A percentile compares a stretch with the other conserved stretches of the same genome.
Conservation (phyloP, 2,329 filamentous ascomycete genomes). For the Lasiodiplodia sp. region DNA sequence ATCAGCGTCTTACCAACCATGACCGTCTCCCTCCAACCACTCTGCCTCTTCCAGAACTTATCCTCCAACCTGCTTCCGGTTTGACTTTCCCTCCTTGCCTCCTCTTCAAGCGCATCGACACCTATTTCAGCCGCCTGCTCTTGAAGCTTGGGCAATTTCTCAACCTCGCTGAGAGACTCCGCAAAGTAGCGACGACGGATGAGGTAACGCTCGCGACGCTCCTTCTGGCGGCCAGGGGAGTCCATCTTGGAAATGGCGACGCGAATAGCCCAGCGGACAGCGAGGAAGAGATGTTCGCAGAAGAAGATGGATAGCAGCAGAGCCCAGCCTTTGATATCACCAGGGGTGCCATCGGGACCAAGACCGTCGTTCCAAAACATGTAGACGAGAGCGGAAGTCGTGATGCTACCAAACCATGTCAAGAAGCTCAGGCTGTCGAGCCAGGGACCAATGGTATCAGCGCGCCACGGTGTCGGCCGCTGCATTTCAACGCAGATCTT, state of each 20-base stretch:
- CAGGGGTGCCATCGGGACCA: constrained; percentile 70
- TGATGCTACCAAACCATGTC: constrained; percentile 92
- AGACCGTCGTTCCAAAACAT: constrained; percentile 74
- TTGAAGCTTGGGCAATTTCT: constrained; percentile 55
- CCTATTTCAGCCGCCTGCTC: constrained; percentile 69
- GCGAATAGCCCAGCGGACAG: constrained; percentile 74
- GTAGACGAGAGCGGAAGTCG: constrained; percentile 85
- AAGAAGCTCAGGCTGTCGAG: constrained; percentile 84
- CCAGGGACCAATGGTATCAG: constrained; percentile 95
- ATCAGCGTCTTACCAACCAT: constrained; percentile 61
- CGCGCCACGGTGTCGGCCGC: constrained; percentile 85
- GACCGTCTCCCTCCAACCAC: constrained; percentile 58
- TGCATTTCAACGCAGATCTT: constrained; percentile 93
- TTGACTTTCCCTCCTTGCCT: constrained; percentile 52
- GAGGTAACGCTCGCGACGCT: constrained; percentile 79
- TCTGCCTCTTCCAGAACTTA: constrained; percentile 62
- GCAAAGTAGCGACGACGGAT: constrained; percentile 82
- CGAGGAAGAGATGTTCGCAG: constrained; percentile 89
- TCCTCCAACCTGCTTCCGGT: constrained; percentile 52
- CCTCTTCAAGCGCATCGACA: constrained; percentile 68
- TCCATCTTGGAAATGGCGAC: constrained; percentile 81
- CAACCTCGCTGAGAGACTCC: constrained; percentile 70
- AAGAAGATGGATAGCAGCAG: constrained; percentile 83
- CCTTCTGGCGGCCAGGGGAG: constrained; percentile 84
- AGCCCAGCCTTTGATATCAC: constrained; percentile 78